Evolutionary conservation across 2,329 filamentous ascomycete species (phyloP).

Genomic region (Exutisphaerella laricina): DNA sequence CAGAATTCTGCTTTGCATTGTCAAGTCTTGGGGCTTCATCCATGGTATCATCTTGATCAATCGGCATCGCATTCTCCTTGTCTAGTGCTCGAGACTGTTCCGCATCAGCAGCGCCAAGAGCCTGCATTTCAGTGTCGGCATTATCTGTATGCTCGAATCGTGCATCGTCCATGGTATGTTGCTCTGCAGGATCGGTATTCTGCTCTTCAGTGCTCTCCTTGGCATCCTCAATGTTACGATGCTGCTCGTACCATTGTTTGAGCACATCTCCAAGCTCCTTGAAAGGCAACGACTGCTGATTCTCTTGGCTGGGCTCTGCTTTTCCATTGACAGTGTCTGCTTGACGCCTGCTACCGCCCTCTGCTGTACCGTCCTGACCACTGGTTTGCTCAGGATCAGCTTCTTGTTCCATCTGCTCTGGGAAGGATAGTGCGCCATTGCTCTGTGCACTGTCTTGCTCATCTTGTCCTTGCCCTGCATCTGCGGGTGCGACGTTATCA

Average conservation of each 20-base stretch:
- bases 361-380: constrained; percentile 22
- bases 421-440: constrained; percentile 36
- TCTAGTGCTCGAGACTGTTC: constrained; percentile 83
- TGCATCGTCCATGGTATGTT: constrained; percentile 61
- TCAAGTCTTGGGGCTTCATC: constrained; percentile 32
- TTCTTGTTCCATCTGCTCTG: constrained; percentile 31
- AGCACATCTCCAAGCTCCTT: constrained; percentile 91
- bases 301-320: constrained; percentile 13
- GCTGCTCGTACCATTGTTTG: constrained; percentile 86
- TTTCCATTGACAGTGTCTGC: constrained; percentile 17
- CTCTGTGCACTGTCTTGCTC: constrained; percentile 31
- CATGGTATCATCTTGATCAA: constrained; percentile 41
- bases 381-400: constrained; percentile 21
- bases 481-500: constrained; percentile 44
- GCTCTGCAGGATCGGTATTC: constrained; percentile 44
- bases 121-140: constrained; percentile 77
- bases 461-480: constrained; percentile 40
- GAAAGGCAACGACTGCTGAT: constrained; percentile 60
- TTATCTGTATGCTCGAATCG: constrained; percentile 94
- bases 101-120: constrained; percentile 78
- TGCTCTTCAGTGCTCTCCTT: constrained; percentile 43
- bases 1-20: constrained; percentile 32
- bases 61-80: constrained; percentile 79
- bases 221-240: constrained; percentile 67
- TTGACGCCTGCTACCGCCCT: constrained; percentile 18